Percentiles rank a stretch among this genome's conserved stretches.
phyloP scores from a whole-genome alignment of 1,139 yeast species.

The Nakaseomyces delphensis region DNA sequence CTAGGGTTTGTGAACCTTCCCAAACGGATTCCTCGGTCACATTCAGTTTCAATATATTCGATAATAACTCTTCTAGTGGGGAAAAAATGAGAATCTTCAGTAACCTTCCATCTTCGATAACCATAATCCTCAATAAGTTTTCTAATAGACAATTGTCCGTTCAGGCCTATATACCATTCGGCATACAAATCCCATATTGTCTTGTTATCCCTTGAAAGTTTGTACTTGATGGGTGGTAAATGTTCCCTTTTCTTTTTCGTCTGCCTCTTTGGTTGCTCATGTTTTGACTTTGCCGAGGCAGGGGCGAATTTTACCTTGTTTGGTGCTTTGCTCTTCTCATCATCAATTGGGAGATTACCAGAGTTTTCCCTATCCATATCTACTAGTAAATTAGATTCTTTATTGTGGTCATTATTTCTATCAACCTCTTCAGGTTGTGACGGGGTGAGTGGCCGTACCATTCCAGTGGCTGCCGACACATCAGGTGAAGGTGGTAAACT shows the following conservation, averaged over 20 bases:
- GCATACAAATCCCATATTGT: conserved; percentile 33
- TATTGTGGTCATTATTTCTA: neutral
- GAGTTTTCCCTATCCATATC: neutral
- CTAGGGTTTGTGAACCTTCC: conserved; percentile 27
- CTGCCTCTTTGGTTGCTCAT: neutral
- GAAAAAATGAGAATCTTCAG: conserved; percentile 33
- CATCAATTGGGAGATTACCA: neutral
- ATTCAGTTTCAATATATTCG: conserved; percentile 31
- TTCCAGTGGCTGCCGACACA: neutral
- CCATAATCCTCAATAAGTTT: conserved; percentile 30
- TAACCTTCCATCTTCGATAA: conserved; percentile 33
- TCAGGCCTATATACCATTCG: conserved; percentile 33
- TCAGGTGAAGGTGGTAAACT: conserved; percentile 10
- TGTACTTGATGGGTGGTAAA: conserved; percentile 23
- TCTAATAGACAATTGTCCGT: conserved; percentile 30
- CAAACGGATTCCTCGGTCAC: conserved; percentile 26
- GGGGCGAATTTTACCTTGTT: no score
- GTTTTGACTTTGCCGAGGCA: neutral
- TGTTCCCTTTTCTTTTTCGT: conserved; percentile 14
- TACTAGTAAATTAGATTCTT: no score
- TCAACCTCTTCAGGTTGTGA: neutral
- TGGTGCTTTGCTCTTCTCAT: neutral
- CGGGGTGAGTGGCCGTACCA: neutral
- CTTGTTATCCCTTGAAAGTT: conserved; percentile 31
- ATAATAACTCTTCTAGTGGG: conserved; percentile 32